A percentile compares a stretch with the other conserved stretches of the same genome.
Evolutionary conservation across 352 stramenopile genomes (phyloP).

Genomic region (Phytophthora meadii): DNA sequence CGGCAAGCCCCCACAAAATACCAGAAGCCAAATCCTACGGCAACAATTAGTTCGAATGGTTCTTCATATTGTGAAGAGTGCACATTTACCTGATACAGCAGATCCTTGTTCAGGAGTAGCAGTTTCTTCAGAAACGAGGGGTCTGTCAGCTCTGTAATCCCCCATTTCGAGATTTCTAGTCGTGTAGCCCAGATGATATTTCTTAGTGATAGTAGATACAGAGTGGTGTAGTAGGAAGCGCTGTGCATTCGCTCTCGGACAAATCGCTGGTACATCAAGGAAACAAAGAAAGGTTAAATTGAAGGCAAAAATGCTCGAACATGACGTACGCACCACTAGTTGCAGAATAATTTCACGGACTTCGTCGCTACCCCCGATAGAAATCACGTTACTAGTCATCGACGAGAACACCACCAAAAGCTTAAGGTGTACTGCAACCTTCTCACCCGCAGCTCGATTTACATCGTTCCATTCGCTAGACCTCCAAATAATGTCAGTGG

Average conservation of each 20-base stretch:
- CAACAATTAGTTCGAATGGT: neutral
- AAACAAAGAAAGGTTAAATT: conserved; percentile 2
- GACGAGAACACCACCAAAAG: conserved; percentile 24
- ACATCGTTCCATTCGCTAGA: conserved; percentile 21
- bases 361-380: conserved; percentile 27
- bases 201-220: conserved; percentile 27
- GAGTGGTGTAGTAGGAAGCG: conserved; percentile 5
- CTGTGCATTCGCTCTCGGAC: conserved; percentile 20
- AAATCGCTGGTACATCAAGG: conserved; percentile 15
- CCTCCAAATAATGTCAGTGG: conserved; percentile 6
- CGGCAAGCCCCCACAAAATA: conserved; percentile 31
- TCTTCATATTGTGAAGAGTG: neutral
- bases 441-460: conserved; percentile 13
- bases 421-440: conserved; percentile 17
- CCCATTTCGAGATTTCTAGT: conserved; percentile 18
- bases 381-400: conserved; percentile 23
- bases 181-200: conserved; percentile 33
- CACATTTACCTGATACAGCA: conserved; percentile 19
- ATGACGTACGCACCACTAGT: conserved; percentile 17
- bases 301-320: neutral
- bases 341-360: conserved; percentile 21
- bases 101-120: conserved; percentile 19
- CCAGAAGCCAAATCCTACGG: conserved; percentile 23
- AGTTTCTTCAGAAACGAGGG: conserved; percentile 26
- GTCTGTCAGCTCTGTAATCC: conserved; percentile 19